Base-by-base conservation (phyloP, 352 stramenopile species). In the Aphanomyces euteiches region DNA sequence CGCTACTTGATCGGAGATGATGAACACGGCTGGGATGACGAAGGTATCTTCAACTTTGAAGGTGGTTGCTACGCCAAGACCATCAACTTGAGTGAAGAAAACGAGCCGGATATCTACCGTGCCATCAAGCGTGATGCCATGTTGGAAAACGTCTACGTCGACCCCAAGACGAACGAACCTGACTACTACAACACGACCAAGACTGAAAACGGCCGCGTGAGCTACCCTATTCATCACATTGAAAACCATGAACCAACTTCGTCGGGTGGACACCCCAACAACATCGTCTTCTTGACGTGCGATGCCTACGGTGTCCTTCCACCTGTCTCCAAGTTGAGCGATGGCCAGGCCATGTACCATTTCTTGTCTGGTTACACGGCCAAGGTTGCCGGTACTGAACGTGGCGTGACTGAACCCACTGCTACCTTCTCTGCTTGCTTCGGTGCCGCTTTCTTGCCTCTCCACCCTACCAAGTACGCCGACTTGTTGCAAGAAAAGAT, bases 191-290 rank as follows among this genome's bases (percentile, higher is more conserved):
- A 99, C 82, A 91, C 82, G 34, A 89, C 77, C 78, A 99, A 98
- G 79, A 99, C 97, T 19, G 87, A 99, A 77, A 99, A 99, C 85
- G 95, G 93, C 67, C 94, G 96, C 66, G 97, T 99, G 67, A 98
- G 93, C n/a, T 99, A 99, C 81, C 96, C 96, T n/a, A 98, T 99
- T 79, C 96, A 98, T 78, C 96, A 99, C 85, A 99, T 99, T 84
- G 83, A 90, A 57, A 97, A 97, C 81, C 93, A 97, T 79, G 91
- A 96, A 73, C 78, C 79, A 47, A 84, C 69, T 39, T 93, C 82
- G 69, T 92, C 83, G 75, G 96, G 95, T 48, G 92, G 89, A 53
- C 96, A 99, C 81, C 96, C 97, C 67, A 93, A 96, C 41, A 97
- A 97, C 75, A 92, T 99, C 64, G 95, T 99, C 58, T 99, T 99